Percentiles rank a stretch among this genome's conserved stretches.
Evolutionary conservation across 1,139 yeast species (phyloP).

Genomic region (Ogataea hybrid): DNA sequence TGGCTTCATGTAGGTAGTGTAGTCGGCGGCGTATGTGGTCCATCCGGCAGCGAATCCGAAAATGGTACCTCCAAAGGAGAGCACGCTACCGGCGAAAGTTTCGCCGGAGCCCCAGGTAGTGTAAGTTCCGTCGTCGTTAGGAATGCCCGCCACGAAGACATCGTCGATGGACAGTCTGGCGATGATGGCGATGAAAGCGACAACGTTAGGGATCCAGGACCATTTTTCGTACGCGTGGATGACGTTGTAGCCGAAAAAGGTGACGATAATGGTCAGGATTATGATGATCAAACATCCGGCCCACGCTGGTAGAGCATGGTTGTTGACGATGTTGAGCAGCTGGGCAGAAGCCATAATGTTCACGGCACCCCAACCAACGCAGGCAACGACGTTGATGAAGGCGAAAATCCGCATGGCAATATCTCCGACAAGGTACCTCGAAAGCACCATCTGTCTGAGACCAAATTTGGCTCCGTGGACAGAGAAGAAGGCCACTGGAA

Average conservation of each 20-base stretch:
- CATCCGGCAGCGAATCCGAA: slow-evolving; percentile 95
- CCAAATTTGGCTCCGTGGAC: slow-evolving; percentile 84
- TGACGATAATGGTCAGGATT: slow-evolving; percentile 64
- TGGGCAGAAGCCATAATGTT: slow-evolving; percentile 91
- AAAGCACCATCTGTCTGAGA: slow-evolving; percentile 81
- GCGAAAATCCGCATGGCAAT: slow-evolving; percentile 75
- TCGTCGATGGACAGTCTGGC: slow-evolving; percentile 69
- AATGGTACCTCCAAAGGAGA: slow-evolving; percentile 81
- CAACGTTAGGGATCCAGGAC: slow-evolving; percentile 83
- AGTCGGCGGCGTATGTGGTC: slow-evolving; percentile 92
- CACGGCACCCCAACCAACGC: slow-evolving; percentile 96
- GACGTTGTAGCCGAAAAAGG: slow-evolving; percentile 84
- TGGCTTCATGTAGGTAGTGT: slow-evolving; percentile 79
- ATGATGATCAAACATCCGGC: slow-evolving; percentile 81
- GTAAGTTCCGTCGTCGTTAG: slow-evolving; percentile 24
- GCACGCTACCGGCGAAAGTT: slow-evolving; percentile 69
- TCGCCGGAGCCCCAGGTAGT: slow-evolving; percentile 46
- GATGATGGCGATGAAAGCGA: slow-evolving; percentile 72
- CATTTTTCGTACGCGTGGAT: slow-evolving; percentile 82
- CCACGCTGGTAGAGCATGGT: slow-evolving; percentile 73
- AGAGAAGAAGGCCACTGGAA: slow-evolving; percentile 82
- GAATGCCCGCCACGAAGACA: slow-evolving; percentile 48
- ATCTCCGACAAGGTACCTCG: slow-evolving; percentile 78
- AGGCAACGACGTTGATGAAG: slow-evolving; percentile 73
- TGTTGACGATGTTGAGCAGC: slow-evolving; percentile 72